These are phyloP conservation scores for Candida neerlandica DNA, from an alignment of 1,139 yeast genomes.

Conservation along the genomic window DNA sequence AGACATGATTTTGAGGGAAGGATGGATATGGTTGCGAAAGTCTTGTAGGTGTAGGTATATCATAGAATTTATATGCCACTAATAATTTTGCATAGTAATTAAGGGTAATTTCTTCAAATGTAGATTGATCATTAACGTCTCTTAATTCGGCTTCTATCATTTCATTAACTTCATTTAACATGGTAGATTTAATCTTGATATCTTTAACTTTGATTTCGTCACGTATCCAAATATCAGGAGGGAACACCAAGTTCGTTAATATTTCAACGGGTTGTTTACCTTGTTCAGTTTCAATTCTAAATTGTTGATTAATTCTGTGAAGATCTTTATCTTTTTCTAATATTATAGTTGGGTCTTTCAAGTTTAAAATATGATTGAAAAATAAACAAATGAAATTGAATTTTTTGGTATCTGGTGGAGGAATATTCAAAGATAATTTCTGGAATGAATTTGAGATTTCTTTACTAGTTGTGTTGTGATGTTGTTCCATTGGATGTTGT, in stretches of 20 bases:
- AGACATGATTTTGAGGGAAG: not conserved
- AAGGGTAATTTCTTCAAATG: conserved; percentile 33
- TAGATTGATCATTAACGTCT: conserved; percentile 13
- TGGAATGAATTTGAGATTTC: conserved; percentile 5
- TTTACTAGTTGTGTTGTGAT: conserved; percentile 1
- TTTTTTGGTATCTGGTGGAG: conserved; percentile 10
- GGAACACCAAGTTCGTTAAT: conserved; percentile 38
- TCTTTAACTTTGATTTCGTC: conserved; percentile 37
- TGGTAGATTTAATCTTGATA: conserved; percentile 34
- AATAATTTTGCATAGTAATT: conserved; percentile 40
- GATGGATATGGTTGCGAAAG: not conserved
- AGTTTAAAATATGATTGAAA: conserved; percentile 14
- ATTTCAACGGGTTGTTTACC: conserved; percentile 22
- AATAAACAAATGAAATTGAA: conserved; percentile 11
- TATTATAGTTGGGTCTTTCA: conserved; percentile 12
- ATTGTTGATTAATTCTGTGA: not conserved
- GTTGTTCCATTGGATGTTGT: not conserved
- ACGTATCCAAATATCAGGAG: conserved; percentile 44
- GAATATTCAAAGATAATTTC: conserved; percentile 5
- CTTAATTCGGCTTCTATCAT: conserved; percentile 32
- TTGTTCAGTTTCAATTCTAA: not conserved
- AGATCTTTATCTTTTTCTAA: conserved; percentile 11
- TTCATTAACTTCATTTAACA: conserved; percentile 38
- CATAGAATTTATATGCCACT: conserved; percentile 40
- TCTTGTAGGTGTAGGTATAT: conserved; percentile 24